Evolutionary conservation across 306 rosid genomes (phyloP), one percentile per base, ranked within the genome.

Genomic region (Aeschynomene evenia): DNA sequence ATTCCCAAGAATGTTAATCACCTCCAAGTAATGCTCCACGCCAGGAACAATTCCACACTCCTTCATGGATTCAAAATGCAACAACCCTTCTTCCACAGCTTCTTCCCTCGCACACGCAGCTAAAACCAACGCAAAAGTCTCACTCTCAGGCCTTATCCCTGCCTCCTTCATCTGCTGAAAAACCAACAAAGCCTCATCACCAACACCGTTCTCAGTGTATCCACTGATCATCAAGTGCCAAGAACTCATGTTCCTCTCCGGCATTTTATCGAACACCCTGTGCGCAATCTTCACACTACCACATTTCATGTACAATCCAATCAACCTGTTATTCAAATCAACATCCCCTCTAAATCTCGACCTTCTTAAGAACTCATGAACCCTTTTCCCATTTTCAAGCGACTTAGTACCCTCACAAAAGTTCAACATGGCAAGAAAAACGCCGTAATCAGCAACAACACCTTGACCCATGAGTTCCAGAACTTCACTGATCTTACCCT

Each of bases 141-240:
- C 84, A 66, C 46, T 34, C 58, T 81, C 78, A 13, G 89, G 96
- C 43, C 39, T 52, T 63, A 86, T 49, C 24, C 92, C 85, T 1
- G 40, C 76, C 63, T 63, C 68, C 69, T 70, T 88, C 96, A 88
- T 88, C 65, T 74, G 54, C 63, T 84, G 63, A 85, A 86, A 88
- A 69, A 83, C 82, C 59, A 80, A 65, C 36, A 94, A 59, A 52
- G 89, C 96, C 34, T 84, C 80, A 56, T 55, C 49, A 4, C 94
- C 96, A 53, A 70, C 68, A 52, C 85, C 88, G 56, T 81, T 88
- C 63, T 11, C 45, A 1, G 85, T 83, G 68, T 80, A 90, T 20
- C 85, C 96, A 71, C 63, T 36, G 46, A 90, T 88, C 89, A 94
- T 80, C 70, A 77, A 74, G 72, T 83, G 84, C 98, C 94, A 90